Evolutionary conservation across 2,329 filamentous ascomycete genomes (phyloP).

Genomic region (Colletotrichum spaethianum): DNA sequence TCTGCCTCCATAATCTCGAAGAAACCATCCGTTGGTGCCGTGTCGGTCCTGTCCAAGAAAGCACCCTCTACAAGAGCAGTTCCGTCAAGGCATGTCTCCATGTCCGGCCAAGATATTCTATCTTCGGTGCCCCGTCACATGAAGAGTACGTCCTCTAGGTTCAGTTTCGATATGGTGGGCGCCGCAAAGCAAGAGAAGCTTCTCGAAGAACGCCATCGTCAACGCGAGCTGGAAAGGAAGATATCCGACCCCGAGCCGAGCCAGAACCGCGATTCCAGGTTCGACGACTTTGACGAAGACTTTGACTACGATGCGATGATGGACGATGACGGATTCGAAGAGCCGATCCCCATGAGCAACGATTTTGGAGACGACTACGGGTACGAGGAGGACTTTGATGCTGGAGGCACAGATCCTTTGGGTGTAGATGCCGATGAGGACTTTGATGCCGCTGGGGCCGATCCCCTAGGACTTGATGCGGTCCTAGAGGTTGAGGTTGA

Average conservation of each 20-base stretch:
- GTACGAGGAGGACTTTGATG: constrained; percentile 50
- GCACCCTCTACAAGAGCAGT: constrained; percentile 55
- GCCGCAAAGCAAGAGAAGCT: constrained; percentile 77
- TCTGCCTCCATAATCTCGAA: constrained; percentile 53
- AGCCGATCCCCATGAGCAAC: constrained; percentile 74
- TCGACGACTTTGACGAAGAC: constrained; percentile 75
- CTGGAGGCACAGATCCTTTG: constrained; percentile 43
- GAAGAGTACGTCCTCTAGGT: constrained; percentile 84
- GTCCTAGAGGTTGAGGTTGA: constrained; percentile 34
- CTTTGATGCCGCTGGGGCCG: constrained; percentile 21
- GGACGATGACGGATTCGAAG: constrained; percentile 76
- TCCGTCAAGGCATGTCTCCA: constrained; percentile 67
- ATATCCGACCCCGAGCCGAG: constrained; percentile 53
- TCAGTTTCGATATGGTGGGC: constrained; percentile 86
- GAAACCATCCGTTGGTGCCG: constrained; percentile 47
- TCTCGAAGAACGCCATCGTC: constrained; percentile 80
- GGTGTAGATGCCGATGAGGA: constrained; percentile 36
- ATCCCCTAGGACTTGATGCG: constrained; percentile 18
- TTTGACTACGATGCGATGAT: constrained; percentile 76
- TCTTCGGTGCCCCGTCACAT: constrained; percentile 73
- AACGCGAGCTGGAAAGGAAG: constrained; percentile 75
- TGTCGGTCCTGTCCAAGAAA: constrained; percentile 44
- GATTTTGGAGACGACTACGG: constrained; percentile 57
- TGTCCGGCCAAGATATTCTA: constrained; percentile 60
- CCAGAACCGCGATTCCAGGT: constrained; percentile 65